These are phyloP conservation scores for Tripidium arundinaceum DNA, from an alignment of 202 grass and related monocot genomes.

Conservation along the genomic window DNA sequence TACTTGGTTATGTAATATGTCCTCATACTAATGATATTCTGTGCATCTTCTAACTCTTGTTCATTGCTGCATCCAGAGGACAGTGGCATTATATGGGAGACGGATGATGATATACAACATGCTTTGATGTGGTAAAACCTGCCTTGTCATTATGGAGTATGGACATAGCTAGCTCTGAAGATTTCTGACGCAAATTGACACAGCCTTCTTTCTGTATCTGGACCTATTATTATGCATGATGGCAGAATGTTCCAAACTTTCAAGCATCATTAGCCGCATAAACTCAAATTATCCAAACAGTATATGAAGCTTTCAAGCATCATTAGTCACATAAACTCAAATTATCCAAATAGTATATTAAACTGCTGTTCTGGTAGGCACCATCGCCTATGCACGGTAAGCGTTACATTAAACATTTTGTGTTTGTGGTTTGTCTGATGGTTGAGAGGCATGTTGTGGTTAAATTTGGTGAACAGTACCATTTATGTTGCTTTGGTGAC, in stretches of 20 bases:
- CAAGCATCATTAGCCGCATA: not conserved
- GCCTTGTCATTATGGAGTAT: not conserved
- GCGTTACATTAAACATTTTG: too few relatives aligned
- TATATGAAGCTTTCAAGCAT: too few relatives aligned
- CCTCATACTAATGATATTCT: not conserved
- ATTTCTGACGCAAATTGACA: not conserved
- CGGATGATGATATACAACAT: constrained; percentile 32
- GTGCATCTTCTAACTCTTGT: constrained; percentile 20
- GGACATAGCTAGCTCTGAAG: not conserved
- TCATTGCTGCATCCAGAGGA: constrained; percentile 44
- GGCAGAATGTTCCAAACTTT: not conserved
- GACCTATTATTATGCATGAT: not conserved
- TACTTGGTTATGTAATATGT: not conserved
- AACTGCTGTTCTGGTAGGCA: too few relatives aligned
- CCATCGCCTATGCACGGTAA: too few relatives aligned
- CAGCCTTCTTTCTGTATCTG: not conserved
- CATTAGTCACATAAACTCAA: too few relatives aligned
- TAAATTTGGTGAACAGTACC: too few relatives aligned
- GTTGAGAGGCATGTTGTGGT: too few relatives aligned
- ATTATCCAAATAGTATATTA: too few relatives aligned
- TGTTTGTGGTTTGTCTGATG: too few relatives aligned
- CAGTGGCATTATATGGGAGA: constrained; percentile 49
- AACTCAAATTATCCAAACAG: not conserved
- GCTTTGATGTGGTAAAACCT: not conserved
- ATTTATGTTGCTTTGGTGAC: too few relatives aligned